Base-by-base conservation (phyloP, 257 asterid species). In the Verbascum thapsus region DNA sequence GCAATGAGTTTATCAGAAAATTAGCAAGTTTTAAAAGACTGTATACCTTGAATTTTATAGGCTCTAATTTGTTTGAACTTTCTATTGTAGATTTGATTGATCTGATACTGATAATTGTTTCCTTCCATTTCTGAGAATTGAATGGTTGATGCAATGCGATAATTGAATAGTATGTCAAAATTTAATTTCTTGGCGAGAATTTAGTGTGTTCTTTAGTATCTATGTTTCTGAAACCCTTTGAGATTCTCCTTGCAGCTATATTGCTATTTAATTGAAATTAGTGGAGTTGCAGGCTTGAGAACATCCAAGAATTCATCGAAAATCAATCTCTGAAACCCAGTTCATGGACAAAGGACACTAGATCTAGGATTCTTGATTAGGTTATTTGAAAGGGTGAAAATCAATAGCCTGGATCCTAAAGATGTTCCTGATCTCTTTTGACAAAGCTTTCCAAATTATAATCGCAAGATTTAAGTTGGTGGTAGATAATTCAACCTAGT, bases 1-100 rank as follows among this genome's bases (percentile, higher is more conserved):
- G 55, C 37, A 32, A 19, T 66, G 49, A 53, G 47, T 73, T 66
- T 64, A 65, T 61, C 38, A 10, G 66, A 41, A 16, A 63, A 30
- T 35, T 8, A 17, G 50, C 51, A 37, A 19, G 37, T 37, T 41
- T 48, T 26, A 45, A 53, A 40, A 30, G 49, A 64, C 53, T 61
- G 48, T 16, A 17, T 71, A 22, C 10, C 12, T 32, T 67, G 42
- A 19, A 55, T 63, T 37, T 67, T 44, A 51, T 63, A 32, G 41
- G 19, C 3, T 26, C 30, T 13, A 18, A 12, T 67, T 52, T 60
- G 41, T 16, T 43, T 66, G 55, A 38, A 13, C 37, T 59, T 17
- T 12, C 3, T n/a, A 17, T 12, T 12, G 18, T 43, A 43, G 18
- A 43, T 43, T 43, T 26, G 32, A 1, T 26, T 26, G 32, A 17